Evolutionary conservation across 2,329 filamentous ascomycete species (phyloP).

Genomic region (Alternaria dauci): DNA sequence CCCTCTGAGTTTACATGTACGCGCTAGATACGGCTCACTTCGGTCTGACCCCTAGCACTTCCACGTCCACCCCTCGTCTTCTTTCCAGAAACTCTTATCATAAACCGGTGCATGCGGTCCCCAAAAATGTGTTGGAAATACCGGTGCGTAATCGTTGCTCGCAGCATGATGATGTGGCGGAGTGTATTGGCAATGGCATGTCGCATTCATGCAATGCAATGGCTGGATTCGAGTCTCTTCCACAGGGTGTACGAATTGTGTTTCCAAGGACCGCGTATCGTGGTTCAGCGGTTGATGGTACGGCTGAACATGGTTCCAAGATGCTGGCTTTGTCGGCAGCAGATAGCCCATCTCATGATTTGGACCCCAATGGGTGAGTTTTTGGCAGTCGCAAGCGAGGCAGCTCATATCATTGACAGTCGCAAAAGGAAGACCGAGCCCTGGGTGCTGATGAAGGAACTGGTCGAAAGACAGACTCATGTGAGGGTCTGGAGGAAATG

Average conservation of each 20-base stretch:
- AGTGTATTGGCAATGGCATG: background rate
- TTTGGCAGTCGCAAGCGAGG: background rate
- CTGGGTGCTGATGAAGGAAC: background rate
- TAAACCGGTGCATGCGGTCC: background rate
- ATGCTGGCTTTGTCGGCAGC: background rate
- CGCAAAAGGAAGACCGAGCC: background rate
- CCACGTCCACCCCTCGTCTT: background rate
- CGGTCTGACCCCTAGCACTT: background rate
- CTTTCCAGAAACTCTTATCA: background rate
- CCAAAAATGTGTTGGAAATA: background rate
- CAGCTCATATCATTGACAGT: background rate
- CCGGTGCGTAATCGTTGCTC: background rate
- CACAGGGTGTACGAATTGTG: background rate
- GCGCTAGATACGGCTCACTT: background rate
- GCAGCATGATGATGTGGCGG: background rate
- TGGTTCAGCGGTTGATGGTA: background rate
- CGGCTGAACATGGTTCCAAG: background rate
- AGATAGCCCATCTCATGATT: background rate
- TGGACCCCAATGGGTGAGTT: background rate
- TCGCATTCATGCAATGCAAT: background rate
- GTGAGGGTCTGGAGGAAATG: background rate
- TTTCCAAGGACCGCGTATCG: background rate
- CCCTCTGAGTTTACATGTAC: background rate
- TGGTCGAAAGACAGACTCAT: background rate
- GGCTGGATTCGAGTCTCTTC: background rate